Evolutionary conservation across 169 alveolate species (phyloP), one percentile per base, ranked within the genome.

Genomic region (Eimeria acervulina): DNA sequence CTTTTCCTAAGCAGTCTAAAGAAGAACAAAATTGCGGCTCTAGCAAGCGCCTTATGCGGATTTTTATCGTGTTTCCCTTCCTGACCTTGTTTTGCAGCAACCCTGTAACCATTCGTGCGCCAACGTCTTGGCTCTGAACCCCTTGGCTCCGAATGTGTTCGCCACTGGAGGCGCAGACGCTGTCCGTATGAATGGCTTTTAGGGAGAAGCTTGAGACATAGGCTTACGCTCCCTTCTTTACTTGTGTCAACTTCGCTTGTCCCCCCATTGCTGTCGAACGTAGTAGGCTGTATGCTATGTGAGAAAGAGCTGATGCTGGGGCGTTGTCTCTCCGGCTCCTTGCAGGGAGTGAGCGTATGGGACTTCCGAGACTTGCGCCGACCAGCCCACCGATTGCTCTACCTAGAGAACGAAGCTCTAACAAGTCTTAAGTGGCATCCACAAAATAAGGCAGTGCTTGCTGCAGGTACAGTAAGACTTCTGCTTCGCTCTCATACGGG

Each of bases 111-210:
- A 76, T 72, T 28, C 96, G n/a, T 93, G 94, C 59, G 80, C 93
- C 68, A 93, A 93, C 78, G 96, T 80, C 23, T 52, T 93, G 94
- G 93, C 96, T 10, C 59, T 74, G 78, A 93, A 93, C 80, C 87
- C 85, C 63, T 40, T 59, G 74, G 96, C 96, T 36, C 96, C 96
- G 31, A 61, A 61, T 78, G 96, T 93, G 44, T 80, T 93, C 68
- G 96, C 96, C 13, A 93, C 96, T 51, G 96, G 89, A 63, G 96
- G 96, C n/a, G 93, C 96, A n/a, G 96, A 93, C 76, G 80, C 78
- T 47, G 96, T 93, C 21, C 81, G 90, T 28, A 59, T 23, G 28
- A 26, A 12, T 36, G n/a, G 80, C n/a, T 31, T 7, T n/a, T 68
- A 13, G n/a, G 44, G 13, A 68, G 47, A 33, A 68, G 33, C 74